Base-by-base conservation (phyloP, 179 eudicot species). In the Pouteria campechiana region DNA sequence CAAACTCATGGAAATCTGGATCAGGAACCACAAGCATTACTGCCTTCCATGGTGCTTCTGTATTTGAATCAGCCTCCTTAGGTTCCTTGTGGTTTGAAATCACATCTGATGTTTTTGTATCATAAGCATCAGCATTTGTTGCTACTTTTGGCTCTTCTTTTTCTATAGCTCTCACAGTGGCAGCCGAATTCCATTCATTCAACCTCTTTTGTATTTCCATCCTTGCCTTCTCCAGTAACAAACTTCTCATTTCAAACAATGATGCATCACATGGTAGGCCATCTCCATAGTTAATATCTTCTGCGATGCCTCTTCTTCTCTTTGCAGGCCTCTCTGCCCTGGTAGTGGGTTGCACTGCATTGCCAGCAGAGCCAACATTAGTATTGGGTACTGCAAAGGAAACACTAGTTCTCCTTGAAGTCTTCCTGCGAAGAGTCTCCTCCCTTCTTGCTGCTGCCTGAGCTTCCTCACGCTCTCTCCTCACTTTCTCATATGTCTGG, bases 1-100 rank as follows among this genome's bases (percentile, higher is more conserved):
- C 94, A 50, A 88, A 88, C 50, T 77, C 78, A 58, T 84, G 88
- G 61, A 88, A 88, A 55, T 88, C 97, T 0, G 97, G 69, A 46
- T 84, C 97, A 7, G 97, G 94, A 25, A 88, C 97, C n/a, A 31
- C 43, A 48, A 75, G 13, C 54, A 25, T 37, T 37, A 17, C 21
- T 25, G 15, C 28, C 18, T 4, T 36, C 24, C 17, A 24, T 17
- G 20, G 50, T 7, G 65, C 55, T 45, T 63, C 57, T 32, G 67
- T 27, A 67, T 62, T 39, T 46, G 68, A 54, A 52, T n/a, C 45
- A 21, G 35, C 51, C 60, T 42, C 67, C 69, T 55, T 52, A 30
- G 58, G 57, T 44, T 62, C 65, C 12, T n/a, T n/a, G n/a, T n/a
- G n/a, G 34, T 23, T 31, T 32, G 34, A 56, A 17, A 48, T 57